Conservation (phyloP, 2,329 filamentous ascomycete genomes). For the Phialemoniopsis sp. region DNA sequence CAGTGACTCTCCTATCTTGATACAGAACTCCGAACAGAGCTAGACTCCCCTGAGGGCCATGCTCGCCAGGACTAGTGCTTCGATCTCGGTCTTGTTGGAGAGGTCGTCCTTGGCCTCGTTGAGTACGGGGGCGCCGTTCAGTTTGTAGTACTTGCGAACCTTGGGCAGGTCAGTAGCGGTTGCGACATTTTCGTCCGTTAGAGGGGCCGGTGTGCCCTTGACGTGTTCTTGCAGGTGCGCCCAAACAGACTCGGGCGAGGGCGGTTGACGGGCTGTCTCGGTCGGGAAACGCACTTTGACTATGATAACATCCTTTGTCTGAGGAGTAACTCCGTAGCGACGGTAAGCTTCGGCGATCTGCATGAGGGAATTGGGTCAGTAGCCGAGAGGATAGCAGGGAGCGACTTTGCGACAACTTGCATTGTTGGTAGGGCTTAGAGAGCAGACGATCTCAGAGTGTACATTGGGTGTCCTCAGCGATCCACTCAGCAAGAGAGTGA, state of each 20-base stretch:
- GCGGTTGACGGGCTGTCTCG: slow-evolving; percentile 29
- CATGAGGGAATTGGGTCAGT: slow-evolving; percentile 2
- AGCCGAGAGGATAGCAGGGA: background rate
- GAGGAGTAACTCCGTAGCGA: slow-evolving; percentile 74
- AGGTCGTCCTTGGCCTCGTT: slow-evolving; percentile 26
- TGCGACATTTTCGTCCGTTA: slow-evolving; percentile 61
- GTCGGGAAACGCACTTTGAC: slow-evolving; percentile 68
- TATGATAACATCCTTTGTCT: slow-evolving; percentile 69
- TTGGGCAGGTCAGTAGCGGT: slow-evolving; percentile 59
- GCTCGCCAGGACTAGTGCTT: slow-evolving; percentile 65
- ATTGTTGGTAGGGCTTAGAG: slow-evolving; percentile 78
- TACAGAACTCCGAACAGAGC: no score
- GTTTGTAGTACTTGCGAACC: slow-evolving; percentile 82
- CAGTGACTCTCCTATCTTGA: no score
- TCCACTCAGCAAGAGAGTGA: slow-evolving; percentile 58
- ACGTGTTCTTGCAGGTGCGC: slow-evolving; percentile 59
- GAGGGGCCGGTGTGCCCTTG: slow-evolving; percentile 52
- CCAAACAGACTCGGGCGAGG: slow-evolving; percentile 42
- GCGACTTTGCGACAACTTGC: slow-evolving; percentile 34
- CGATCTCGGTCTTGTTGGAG: slow-evolving; percentile 51
- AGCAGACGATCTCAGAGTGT: slow-evolving; percentile 83
- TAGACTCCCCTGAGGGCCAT: slow-evolving; percentile 72
- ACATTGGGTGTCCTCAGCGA: slow-evolving; percentile 76
- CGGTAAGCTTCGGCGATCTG: slow-evolving; percentile 92
- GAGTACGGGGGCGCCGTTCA: slow-evolving; percentile 57